These are phyloP conservation scores for Coniochaeta sp. DNA, from an alignment of 2,329 filamentous ascomycete species.

Conservation along the genomic window DNA sequence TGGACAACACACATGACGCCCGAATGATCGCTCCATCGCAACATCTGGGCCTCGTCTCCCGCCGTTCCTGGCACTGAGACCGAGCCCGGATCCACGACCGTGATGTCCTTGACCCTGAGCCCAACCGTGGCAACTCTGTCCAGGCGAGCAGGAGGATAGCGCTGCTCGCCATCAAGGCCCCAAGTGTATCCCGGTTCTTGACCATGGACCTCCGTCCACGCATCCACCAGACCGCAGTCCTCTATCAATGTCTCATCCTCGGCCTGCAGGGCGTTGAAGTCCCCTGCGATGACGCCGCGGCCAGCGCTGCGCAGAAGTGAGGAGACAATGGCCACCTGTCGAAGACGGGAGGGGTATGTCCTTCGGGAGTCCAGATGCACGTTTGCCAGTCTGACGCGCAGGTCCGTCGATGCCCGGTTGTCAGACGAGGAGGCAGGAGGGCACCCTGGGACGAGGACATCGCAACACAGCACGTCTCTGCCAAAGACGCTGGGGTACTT, in stretches of 20 bases:
- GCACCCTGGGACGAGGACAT: conserved; percentile 15
- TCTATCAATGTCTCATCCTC: conserved; percentile 23
- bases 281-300: conserved; percentile 27
- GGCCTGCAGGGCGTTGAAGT: conserved; percentile 30
- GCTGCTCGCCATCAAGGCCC: conserved; percentile 23
- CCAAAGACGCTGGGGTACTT: conserved; percentile 21
- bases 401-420: background rate
- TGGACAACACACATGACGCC: background rate
- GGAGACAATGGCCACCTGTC: conserved; percentile 20
- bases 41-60: background rate
- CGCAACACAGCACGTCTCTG: conserved; percentile 27
- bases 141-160: conserved; percentile 24
- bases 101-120: conserved; percentile 13
- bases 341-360: conserved; percentile 19
- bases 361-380: conserved; percentile 30
- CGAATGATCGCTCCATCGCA: conserved; percentile 9
- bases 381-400: conserved; percentile 24
- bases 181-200: conserved; percentile 27
- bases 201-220: conserved; percentile 15
- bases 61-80: background rate
- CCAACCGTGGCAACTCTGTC: conserved; percentile 20
- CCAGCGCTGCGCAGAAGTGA: conserved; percentile 17
- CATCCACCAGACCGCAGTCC: conserved; percentile 25
- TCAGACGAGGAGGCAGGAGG: no score
- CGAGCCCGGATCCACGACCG: conserved; percentile 8